Percentiles rank a stretch among this genome's conserved stretches.
These are phyloP conservation scores for Leccinum arenicola DNA, from an alignment of 768 basidiomycete genomes.

Conservation along the genomic window DNA sequence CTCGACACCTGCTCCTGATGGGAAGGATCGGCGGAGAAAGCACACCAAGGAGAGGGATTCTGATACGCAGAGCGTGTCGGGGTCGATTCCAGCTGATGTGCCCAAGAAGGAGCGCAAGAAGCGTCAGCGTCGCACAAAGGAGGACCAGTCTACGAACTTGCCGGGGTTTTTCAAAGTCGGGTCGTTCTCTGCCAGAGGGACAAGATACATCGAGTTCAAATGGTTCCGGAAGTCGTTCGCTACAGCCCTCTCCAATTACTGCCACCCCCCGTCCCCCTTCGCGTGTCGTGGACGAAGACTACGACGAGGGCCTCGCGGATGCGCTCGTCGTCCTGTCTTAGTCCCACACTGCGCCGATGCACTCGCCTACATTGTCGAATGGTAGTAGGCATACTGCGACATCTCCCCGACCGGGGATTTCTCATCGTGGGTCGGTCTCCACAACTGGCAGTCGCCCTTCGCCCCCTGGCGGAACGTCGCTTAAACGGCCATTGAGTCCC, in stretches of 20 bases:
- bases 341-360: constrained; percentile 33
- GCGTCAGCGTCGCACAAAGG: constrained; percentile 42
- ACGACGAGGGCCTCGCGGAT: constrained; percentile 90
- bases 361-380: constrained; percentile 58
- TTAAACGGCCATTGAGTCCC: constrained; percentile 72
- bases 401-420: constrained; percentile 44
- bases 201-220: constrained; percentile 69
- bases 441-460: constrained; percentile 64
- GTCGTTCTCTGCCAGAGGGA: constrained; percentile 38
- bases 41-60: constrained; percentile 50
- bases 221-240: constrained; percentile 57
- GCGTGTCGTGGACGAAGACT: constrained; percentile 84
- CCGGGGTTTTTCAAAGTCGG: constrained; percentile 33
- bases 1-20: constrained; percentile 38
- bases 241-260: constrained; percentile 71
- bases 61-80: constrained; percentile 31
- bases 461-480: constrained; percentile 48
- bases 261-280: constrained; percentile 57
- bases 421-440: constrained; percentile 66
- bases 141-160: constrained; percentile 37
- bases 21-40: constrained; percentile 45
- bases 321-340: constrained; percentile 71
- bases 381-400: constrained; percentile 51
- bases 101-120: constrained; percentile 60
- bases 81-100: constrained; percentile 35